Conservation (phyloP, 208 protist genomes). For the Herpetomonas samuelpessoai region DNA sequence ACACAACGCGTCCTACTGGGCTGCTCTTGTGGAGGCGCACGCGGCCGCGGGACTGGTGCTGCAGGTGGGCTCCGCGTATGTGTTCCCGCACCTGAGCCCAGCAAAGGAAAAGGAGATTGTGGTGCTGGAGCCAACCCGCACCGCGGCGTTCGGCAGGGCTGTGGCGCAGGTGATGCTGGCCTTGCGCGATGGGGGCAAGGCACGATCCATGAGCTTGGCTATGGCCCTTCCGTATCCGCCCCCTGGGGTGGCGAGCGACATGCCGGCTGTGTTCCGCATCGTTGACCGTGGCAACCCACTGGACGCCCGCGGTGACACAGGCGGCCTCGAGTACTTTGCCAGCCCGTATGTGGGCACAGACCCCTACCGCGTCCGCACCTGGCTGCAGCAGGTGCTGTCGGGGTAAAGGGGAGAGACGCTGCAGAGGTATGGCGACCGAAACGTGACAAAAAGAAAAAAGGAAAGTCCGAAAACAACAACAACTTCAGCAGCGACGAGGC, state of each 20-base stretch:
- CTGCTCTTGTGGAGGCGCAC: conserved; percentile 19
- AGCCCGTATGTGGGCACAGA: conserved; percentile 27
- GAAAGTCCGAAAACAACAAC: conserved; percentile 2
- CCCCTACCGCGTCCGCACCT: conserved; percentile 9
- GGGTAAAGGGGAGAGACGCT: too few species aligned
- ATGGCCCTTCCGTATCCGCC: conserved; percentile 18
- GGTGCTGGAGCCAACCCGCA: conserved; percentile 11
- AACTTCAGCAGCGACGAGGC: too few species aligned
- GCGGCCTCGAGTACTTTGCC: conserved; percentile 37
- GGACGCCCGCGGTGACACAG: conserved; percentile 31
- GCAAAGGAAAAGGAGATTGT: conserved; percentile 35
- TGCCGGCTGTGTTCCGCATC: conserved; percentile 25
- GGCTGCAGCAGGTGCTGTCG: too few species aligned
- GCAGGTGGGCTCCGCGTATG: conserved; percentile 5
- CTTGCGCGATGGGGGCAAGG: conserved; percentile 14
- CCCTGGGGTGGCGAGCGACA: conserved; percentile 1
- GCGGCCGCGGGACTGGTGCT: conserved; percentile 23
- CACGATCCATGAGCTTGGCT: conserved; percentile 17
- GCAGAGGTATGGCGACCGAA: neutral
- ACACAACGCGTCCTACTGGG: conserved; percentile 17
- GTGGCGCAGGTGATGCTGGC: conserved; percentile 22
- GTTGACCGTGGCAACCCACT: conserved; percentile 32
- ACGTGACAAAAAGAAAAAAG: conserved; percentile 5
- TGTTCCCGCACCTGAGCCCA: conserved; percentile 25
- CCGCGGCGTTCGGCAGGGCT: conserved; percentile 13